phyloP scores from a whole-genome alignment of 176 grass and related monocot genomes.

The Thinopyrum elongatum region DNA sequence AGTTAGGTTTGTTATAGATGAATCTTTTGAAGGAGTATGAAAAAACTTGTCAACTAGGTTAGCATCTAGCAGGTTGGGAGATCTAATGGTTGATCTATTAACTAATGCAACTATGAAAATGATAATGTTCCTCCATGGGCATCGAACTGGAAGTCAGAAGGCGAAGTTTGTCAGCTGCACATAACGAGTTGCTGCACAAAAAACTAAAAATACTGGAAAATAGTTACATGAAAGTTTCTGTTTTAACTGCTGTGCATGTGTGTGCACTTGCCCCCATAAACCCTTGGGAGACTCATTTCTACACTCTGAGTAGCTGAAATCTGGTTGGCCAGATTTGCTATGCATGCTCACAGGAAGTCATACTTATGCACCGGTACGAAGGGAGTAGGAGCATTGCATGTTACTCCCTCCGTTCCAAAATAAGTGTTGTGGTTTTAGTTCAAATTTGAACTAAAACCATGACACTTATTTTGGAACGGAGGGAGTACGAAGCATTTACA shows the following conservation, averaged over 20 bases:
- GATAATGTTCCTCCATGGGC: neutral
- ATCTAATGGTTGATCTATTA: constrained; percentile 4
- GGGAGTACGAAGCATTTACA: neutral
- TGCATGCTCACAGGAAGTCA: neutral
- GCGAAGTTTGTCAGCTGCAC: neutral
- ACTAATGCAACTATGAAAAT: neutral
- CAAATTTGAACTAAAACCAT: too few species aligned
- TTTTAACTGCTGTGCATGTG: neutral
- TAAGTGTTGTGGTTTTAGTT: too few species aligned
- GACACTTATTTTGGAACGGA: too few species aligned
- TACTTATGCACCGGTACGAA: too few species aligned
- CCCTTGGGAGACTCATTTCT: neutral
- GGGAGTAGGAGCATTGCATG: neutral
- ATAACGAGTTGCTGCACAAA: neutral
- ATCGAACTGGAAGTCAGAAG: constrained; percentile 10
- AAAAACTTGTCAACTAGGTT: neutral
- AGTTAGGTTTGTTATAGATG: neutral
- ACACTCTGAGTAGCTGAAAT: neutral
- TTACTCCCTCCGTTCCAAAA: neutral
- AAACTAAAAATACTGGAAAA: neutral
- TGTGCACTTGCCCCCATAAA: too few species aligned
- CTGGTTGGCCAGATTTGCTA: neutral
- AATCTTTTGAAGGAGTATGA: neutral
- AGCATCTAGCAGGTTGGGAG: neutral
- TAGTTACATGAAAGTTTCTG: neutral